Evolutionary conservation across 1,284 basidiomycete species (phyloP), one percentile per base, ranked within the genome.

Genomic region (Leucoagaricus sp.): DNA sequence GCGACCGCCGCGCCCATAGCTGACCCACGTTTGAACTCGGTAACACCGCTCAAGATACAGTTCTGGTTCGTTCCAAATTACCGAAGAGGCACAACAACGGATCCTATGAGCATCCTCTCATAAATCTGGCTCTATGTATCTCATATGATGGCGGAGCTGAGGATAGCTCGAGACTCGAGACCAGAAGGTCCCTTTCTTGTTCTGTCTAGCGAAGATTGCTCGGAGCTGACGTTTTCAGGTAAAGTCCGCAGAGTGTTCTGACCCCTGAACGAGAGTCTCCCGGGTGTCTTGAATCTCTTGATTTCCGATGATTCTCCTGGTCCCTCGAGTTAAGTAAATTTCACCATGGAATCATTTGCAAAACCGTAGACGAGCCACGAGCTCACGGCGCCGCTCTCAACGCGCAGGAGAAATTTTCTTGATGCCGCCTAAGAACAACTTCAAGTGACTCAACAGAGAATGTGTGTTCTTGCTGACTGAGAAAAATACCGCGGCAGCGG

Each of bases 221-320:
- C 41, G 17, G 31, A 36, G 9, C 33, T 23, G 12, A 31, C 21
- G 8, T 21, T 21, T 19, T 25, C 21, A n/a, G 17, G 41, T 23
- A 42, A 3, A 21, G 12, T 38, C 31, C 31, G 31, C 19, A 19
- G 41, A 42, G 3, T 25, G 17, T 42, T n/a, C 21, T 21, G 17
- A 19, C 17, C 41, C 17, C 17, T 19, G 41, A 19, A 23, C 19
- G 19, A 13, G 41, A 42, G 19, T 19, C 17, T 13, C 17, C 5
- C 19, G 19, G 17, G 41, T 21, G 19, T 19, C 17, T 13, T 9
- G 10, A 31, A 48, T 34, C 19, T 6, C 17, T 23, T 19, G 23
- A 49, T 49, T 36, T 23, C 48, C 48, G 48, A 49, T 12, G 23
- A 49, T 36, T 36, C 21, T 49, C 48, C 48, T 38, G 3, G 13